Percentiles rank a stretch among this genome's conserved stretches.
phyloP scores from a whole-genome alignment of 2,329 filamentous ascomycete species.

The Pleomassaria siparia region DNA sequence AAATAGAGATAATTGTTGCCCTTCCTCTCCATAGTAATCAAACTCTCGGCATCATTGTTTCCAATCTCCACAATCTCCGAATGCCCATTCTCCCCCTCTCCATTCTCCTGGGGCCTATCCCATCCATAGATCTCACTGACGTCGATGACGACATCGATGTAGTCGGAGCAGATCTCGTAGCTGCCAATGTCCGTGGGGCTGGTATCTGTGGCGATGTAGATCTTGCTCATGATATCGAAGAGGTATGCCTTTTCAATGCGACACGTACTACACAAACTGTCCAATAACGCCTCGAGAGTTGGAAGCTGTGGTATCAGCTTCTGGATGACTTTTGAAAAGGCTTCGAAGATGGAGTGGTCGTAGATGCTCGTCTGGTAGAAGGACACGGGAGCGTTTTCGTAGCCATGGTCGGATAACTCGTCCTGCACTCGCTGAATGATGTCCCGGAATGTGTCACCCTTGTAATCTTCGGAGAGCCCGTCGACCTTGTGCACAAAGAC shows the following conservation, averaged over 20 bases:
- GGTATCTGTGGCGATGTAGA: conserved; percentile 96
- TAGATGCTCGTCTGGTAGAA: conserved; percentile 98
- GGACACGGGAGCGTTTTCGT: conserved; percentile 89
- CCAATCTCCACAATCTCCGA: conserved; percentile 37
- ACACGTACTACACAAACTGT: conserved; percentile 88
- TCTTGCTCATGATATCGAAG: conserved; percentile 96
- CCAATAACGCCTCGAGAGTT: conserved; percentile 90
- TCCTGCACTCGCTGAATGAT: conserved; percentile 96
- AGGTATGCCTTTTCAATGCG: conserved; percentile 98
- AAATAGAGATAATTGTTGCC: conserved; percentile 63
- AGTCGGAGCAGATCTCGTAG: conserved; percentile 98
- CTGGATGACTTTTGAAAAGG: conserved; percentile 97
- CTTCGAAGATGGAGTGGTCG: conserved; percentile 97
- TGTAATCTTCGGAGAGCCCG: conserved; percentile 95
- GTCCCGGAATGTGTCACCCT: conserved; percentile 92
- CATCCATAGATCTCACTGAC: conserved; percentile 94
- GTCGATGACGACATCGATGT: conserved; percentile 97
- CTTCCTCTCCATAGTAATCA: conserved; percentile 62
- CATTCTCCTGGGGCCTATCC: conserved; percentile 49
- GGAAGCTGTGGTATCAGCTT: conserved; percentile 93
- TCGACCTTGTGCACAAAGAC: conserved; percentile 99
- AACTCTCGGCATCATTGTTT: conserved; percentile 60
- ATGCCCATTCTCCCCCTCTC: neutral
- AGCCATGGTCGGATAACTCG: conserved; percentile 88
- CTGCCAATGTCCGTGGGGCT: conserved; percentile 91